Evolutionary conservation across 2,329 filamentous ascomycete genomes (phyloP), one percentile per base, ranked within the genome.

Genomic region (Cladosporium sp.): DNA sequence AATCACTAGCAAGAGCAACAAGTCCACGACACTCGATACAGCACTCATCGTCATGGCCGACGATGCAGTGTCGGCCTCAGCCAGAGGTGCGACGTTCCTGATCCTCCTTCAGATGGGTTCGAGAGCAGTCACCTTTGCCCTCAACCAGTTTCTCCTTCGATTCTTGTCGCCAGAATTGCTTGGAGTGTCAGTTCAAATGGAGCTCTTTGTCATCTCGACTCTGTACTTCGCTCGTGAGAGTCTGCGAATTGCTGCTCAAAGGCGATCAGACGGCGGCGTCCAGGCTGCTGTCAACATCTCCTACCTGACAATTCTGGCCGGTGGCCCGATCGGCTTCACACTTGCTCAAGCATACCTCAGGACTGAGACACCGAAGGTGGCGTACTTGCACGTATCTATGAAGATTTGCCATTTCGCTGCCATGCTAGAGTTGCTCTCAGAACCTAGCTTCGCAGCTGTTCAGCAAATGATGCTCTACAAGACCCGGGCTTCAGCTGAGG

Each of bases 221-320:
- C 81, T 99, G 0, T 97, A 96, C 73, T 97, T 99, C 68, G 89
- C 94, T 0, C 83, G 94, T 37, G 94, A 99, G 74, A 93, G 89
- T 67, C 77, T 97, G 49, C 87, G 94, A 15, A 88, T 96, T n/a
- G 91, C 93, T 24, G 84, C 96, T 35, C 93, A 97, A 74, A 83
- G 94, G 52, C 89, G 67, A 35, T 72, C 76, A 7, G 71, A 77
- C 62, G 72, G 73, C 25, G 68, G 68, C 50, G 71, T 82, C 10
- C 93, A 97, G 72, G 85, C 89, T 2, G 86, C 93, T 42, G 83
- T 97, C 73, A 99, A 99, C 68, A 79, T 96, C 37, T 89, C 91
- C 1, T 95, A 96, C 71, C 75, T 97, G 20, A 84, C 91, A 20
- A 78, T 95, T 13, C 70, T 44, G 83, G 88, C 2, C 69, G 62